These are phyloP conservation scores for Penicillium lagena DNA, from an alignment of 495 filamentous ascomycete species.

Conservation along the genomic window DNA sequence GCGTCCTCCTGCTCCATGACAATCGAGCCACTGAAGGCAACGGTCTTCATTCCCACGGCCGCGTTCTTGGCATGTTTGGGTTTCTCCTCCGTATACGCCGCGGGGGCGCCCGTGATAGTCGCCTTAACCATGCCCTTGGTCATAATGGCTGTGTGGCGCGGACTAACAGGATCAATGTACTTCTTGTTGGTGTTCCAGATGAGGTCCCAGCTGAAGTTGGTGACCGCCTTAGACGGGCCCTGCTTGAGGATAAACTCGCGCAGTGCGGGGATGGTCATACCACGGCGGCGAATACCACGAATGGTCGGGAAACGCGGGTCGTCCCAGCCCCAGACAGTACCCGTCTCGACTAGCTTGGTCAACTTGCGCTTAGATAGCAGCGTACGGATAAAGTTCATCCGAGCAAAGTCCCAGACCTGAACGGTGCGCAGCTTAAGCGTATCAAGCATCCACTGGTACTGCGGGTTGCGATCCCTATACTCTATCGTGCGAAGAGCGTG, in stretches of 20 bases:
- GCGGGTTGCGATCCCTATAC: constrained; percentile 94
- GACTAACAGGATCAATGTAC: constrained; percentile 82
- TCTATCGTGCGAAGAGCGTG: constrained; percentile 94
- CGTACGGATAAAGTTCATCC: constrained; percentile 92
- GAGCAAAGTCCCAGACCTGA: constrained; percentile 95
- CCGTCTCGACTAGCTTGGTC: constrained; percentile 82
- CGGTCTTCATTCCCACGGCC: constrained; percentile 76
- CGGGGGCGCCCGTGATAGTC: constrained; percentile 61
- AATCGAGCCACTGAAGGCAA: constrained; percentile 63
- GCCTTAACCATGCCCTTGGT: constrained; percentile 62
- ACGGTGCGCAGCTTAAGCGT: constrained; percentile 79
- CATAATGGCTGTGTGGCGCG: constrained; percentile 75
- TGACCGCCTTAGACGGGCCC: constrained; percentile 81
- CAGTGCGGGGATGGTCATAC: constrained; percentile 83
- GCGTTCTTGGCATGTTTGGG: constrained; percentile 85
- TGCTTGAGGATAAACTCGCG: constrained; percentile 92
- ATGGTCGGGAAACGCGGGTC: constrained; percentile 94
- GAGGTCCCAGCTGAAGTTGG: constrained; percentile 82
- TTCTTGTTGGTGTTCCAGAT: constrained; percentile 97
- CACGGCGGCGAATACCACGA: constrained; percentile 78
- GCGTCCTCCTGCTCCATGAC: constrained; percentile 84
- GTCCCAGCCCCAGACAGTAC: constrained; percentile 88
- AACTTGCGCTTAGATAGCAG: constrained; percentile 93
- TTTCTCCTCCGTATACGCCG: constrained; percentile 63
- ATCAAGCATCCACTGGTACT: constrained; percentile 95